Evolutionary conservation across 2,329 filamentous ascomycete species (phyloP).

Genomic region (Claviceps sp.): DNA sequence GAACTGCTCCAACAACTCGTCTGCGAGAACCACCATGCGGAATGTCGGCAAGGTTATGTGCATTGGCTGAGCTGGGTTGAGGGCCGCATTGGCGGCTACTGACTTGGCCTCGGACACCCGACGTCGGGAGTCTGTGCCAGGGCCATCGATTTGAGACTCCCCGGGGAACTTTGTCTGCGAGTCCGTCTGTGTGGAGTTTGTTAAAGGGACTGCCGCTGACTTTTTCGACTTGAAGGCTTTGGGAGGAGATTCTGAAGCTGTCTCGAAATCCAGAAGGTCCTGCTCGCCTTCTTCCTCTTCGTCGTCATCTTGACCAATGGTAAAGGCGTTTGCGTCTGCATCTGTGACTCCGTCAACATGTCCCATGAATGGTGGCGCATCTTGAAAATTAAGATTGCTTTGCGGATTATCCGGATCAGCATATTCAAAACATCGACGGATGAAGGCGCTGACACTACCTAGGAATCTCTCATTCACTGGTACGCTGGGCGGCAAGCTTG

Average conservation of each 20-base stretch:
- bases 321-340: constrained; percentile 41
- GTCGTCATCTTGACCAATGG: constrained; percentile 56
- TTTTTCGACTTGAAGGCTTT: constrained; percentile 28
- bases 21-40: constrained; percentile 94
- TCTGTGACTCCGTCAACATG: constrained; percentile 25
- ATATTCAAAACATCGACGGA: constrained; percentile 92
- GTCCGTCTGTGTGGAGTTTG: not conserved
- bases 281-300: constrained; percentile 48
- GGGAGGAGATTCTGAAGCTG: constrained; percentile 25
- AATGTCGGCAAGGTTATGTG: constrained; percentile 96
- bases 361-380: constrained; percentile 13
- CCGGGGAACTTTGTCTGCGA: not conserved
- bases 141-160: constrained; percentile 6
- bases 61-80: constrained; percentile 85
- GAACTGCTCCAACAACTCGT: constrained; percentile 91
- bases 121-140: constrained; percentile 13
- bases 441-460: constrained; percentile 89
- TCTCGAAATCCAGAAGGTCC: constrained; percentile 49
- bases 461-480: constrained; percentile 78
- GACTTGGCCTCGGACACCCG: constrained; percentile 50
- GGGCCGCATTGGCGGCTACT: constrained; percentile 72
- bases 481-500: constrained; percentile 31
- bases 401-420: constrained; percentile 78
- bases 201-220: constrained; percentile 21
- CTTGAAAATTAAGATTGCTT: constrained; percentile 27